Base-by-base conservation (phyloP, 1,284 basidiomycete species). In the Trichosporon sp. region DNA sequence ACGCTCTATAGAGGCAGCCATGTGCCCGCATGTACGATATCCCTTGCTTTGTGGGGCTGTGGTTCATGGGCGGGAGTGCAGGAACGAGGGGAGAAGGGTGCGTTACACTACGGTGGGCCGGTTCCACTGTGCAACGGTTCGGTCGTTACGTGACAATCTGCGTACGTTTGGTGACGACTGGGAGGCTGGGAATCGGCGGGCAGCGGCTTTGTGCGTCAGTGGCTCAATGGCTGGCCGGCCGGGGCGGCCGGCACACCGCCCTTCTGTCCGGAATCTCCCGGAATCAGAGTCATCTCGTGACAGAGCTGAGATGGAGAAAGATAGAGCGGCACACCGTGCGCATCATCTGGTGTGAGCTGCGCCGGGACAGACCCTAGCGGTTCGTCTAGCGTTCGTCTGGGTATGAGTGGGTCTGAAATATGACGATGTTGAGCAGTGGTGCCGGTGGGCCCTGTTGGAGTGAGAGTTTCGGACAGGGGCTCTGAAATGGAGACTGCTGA, bases 391-490 rank as follows among this genome's bases (percentile, higher is more conserved):
- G 11, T 12, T 40, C 38, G 38, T 46, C 43, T 46, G 16, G 14
- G 43, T 14, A n/a, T n/a, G 43, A 46, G 43, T 46, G 43, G 43
- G 43, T 46, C 43, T 46, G 43, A 3, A 46, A 7, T 11, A 46
- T 46, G 43, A 46, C 43, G 43, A 46, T 5, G 43, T 54, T 19
- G 19, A 26, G 16, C 19, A n/a, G 51, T 54, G 19, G 51, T 54
- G 51, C 51, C 8, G 21, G 19, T 54, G n/a, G 12, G 14, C 51
- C 51, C 51, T 54, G 51, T 21, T 54, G 51, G 51, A 54, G 51
- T 54, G 51, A 54, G 51, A 54, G 51, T 54, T 54, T 54, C 51
- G 51, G 51, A 26, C 51, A 54, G 21, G 35, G 51, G 51, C 51
- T 26, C 10, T 21, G 51, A 54, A 54, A 54, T 54, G 19, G 21